These are phyloP conservation scores for Xylariaceae sp. DNA, from an alignment of 2,329 filamentous ascomycete genomes.

Conservation along the genomic window DNA sequence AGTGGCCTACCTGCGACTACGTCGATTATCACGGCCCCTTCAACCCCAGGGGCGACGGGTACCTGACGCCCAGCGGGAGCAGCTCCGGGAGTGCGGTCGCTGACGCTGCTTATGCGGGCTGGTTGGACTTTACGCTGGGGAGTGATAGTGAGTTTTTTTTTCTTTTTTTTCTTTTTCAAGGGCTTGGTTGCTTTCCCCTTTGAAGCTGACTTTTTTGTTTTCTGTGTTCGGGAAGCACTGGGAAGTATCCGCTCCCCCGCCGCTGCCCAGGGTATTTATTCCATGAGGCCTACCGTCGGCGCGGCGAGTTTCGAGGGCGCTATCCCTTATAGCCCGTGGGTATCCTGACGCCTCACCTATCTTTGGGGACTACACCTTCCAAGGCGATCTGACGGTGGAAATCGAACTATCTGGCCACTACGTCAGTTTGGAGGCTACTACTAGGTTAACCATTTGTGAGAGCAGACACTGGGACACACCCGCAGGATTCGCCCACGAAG, in stretches of 20 bases:
- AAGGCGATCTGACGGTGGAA: too few relatives aligned
- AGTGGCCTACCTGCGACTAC: neutral
- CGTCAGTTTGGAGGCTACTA: too few relatives aligned
- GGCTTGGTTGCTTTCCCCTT: too few relatives aligned
- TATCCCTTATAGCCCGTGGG: neutral
- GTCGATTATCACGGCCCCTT: neutral
- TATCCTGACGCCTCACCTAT: neutral
- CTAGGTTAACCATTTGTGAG: neutral
- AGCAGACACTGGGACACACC: neutral
- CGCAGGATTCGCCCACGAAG: neutral
- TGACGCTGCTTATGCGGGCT: neutral
- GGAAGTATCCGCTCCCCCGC: constrained; percentile 1
- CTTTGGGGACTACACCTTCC: too few relatives aligned
- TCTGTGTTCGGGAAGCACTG: neutral
- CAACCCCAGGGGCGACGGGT: neutral
- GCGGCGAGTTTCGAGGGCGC: neutral
- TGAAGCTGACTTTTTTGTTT: neutral
- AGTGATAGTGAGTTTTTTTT: neutral
- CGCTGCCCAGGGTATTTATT: neutral
- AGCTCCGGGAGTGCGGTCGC: neutral
- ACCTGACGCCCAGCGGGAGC: neutral
- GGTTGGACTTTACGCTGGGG: neutral
- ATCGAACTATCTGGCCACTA: too few relatives aligned
- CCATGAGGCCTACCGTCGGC: neutral
- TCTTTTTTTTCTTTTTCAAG: neutral